A percentile compares a stretch with the other conserved stretches of the same genome.
phyloP scores from a whole-genome alignment of 768 basidiomycete species.

The Boletus sensibilis region DNA sequence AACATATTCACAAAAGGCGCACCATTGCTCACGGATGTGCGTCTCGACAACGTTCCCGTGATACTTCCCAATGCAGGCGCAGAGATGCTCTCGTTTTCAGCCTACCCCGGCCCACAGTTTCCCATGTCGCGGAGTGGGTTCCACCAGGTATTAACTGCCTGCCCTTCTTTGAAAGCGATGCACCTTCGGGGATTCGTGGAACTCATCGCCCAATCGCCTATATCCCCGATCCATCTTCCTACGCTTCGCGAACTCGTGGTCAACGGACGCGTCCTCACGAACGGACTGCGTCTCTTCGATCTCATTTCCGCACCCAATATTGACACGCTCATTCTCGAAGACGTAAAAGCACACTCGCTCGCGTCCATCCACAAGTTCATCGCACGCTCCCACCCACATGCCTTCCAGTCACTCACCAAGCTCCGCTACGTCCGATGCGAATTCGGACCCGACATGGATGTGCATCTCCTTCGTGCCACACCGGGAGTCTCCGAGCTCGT shows the following conservation, averaged over 20 bases:
- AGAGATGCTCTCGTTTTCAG: slow-evolving; percentile 33
- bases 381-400: slow-evolving; percentile 24
- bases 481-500: slow-evolving; percentile 34
- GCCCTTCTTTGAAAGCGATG: slow-evolving; percentile 22
- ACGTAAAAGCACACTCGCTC: slow-evolving; percentile 29
- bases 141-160: slow-evolving; percentile 19
- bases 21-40: slow-evolving; percentile 33
- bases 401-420: slow-evolving; percentile 29
- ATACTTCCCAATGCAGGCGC: slow-evolving; percentile 20
- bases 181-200: slow-evolving; percentile 35
- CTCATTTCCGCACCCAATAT: slow-evolving; percentile 33
- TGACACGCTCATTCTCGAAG: slow-evolving; percentile 32
- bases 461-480: slow-evolving; percentile 32
- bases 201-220: slow-evolving; percentile 18
- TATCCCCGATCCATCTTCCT: slow-evolving; percentile 24
- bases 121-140: slow-evolving; percentile 27
- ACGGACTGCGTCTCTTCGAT: slow-evolving; percentile 33
- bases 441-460: slow-evolving; percentile 32
- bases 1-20: slow-evolving; percentile 32
- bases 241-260: slow-evolving; percentile 31
- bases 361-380: slow-evolving; percentile 31
- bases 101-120: slow-evolving; percentile 34
- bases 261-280: slow-evolving; percentile 30
- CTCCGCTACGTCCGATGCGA: slow-evolving; percentile 33
- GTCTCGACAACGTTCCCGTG: slow-evolving; percentile 32